Percentiles rank a stretch among this genome's conserved stretches.
These are phyloP conservation scores for Penicillium sp. DNA, from an alignment of 2,329 filamentous ascomycete genomes.

Conservation along the genomic window DNA sequence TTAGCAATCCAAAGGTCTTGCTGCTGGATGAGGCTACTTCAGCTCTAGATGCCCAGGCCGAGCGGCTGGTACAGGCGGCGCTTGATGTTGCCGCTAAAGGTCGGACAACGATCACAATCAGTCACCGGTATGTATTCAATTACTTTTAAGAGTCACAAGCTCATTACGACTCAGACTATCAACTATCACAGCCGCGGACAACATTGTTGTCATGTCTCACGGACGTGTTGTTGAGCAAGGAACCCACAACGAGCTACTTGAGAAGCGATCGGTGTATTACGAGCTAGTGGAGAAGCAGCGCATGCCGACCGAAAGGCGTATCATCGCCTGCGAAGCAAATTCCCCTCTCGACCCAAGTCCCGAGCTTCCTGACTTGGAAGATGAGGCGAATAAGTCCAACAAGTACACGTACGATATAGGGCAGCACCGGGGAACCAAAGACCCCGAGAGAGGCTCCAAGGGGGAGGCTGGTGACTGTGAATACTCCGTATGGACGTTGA, in stretches of 20 bases:
- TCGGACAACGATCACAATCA: conserved; percentile 92
- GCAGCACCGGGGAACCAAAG: conserved; percentile 16
- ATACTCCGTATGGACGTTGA: conserved; percentile 55
- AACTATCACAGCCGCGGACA: neutral
- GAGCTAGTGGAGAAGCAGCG: neutral
- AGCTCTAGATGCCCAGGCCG: conserved; percentile 88
- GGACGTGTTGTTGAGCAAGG: neutral
- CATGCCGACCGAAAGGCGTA: conserved; percentile 19
- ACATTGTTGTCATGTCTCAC: neutral
- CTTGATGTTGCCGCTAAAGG: conserved; percentile 81
- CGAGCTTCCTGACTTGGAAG: neutral
- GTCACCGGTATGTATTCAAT: conserved; percentile 62
- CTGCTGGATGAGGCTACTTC: conserved; percentile 94
- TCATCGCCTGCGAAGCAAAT: conserved; percentile 21
- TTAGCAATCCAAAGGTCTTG: conserved; percentile 86
- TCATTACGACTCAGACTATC: neutral
- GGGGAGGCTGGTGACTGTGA: conserved; percentile 48
- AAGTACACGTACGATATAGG: neutral
- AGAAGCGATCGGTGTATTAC: neutral
- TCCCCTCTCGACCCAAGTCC: neutral
- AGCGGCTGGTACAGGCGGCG: conserved; percentile 92
- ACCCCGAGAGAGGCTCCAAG: conserved; percentile 22
- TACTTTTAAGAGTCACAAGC: too few relatives aligned
- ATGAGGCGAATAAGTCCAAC: neutral
- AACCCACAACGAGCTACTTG: neutral